phyloP scores from a whole-genome alignment of 768 basidiomycete genomes.

The Termitomyces sp. region DNA sequence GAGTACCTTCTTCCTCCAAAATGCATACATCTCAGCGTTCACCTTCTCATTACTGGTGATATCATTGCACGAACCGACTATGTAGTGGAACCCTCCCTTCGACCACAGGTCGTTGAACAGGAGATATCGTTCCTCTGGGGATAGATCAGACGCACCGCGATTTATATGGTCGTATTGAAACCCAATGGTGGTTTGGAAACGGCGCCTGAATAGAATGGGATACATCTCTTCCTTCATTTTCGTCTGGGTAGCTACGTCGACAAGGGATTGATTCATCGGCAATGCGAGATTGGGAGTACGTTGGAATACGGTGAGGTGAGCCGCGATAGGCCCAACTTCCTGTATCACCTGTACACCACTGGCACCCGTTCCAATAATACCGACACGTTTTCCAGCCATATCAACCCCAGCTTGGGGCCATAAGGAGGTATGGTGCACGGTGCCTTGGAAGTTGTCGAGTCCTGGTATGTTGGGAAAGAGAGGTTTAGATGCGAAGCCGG shows the following conservation, averaged over 20 bases:
- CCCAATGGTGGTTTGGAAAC: conserved; percentile 18
- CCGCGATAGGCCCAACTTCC: conserved; percentile 17
- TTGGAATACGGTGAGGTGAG: conserved; percentile 21
- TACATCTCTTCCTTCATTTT: neutral
- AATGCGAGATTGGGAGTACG: conserved; percentile 12
- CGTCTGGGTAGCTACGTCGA: conserved; percentile 3
- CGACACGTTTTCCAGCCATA: conserved; percentile 22
- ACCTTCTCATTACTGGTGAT: conserved; percentile 12
- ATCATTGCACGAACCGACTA: conserved; percentile 18
- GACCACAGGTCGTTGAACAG: conserved; percentile 13
- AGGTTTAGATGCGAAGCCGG: conserved; percentile 12
- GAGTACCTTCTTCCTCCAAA: conserved; percentile 17
- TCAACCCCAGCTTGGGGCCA: conserved; percentile 16
- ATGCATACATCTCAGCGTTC: conserved; percentile 19
- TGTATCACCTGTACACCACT: conserved; percentile 17
- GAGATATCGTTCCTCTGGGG: conserved; percentile 20
- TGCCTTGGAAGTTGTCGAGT: conserved; percentile 14
- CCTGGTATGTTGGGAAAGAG: neutral
- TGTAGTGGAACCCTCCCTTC: conserved; percentile 15
- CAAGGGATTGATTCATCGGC: conserved; percentile 19
- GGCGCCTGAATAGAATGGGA: neutral
- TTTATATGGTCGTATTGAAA: conserved; percentile 9
- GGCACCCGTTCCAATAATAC: conserved; percentile 15
- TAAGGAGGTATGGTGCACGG: conserved; percentile 14
- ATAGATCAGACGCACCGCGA: conserved; percentile 11